phyloP scores from a whole-genome alignment of 2,329 filamentous ascomycete genomes.

The Xylaria sp. region DNA sequence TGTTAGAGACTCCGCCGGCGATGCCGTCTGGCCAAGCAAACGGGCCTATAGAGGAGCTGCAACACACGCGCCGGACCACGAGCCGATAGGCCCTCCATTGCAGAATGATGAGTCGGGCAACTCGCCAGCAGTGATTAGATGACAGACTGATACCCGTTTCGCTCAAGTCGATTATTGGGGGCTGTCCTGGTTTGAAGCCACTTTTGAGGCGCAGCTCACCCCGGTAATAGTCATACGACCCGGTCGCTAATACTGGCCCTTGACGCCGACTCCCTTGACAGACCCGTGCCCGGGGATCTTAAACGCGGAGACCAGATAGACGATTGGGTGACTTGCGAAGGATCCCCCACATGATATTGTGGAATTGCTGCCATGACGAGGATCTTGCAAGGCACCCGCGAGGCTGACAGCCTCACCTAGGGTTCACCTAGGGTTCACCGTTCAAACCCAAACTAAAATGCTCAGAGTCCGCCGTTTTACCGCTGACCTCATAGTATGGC shows the following conservation, averaged over 20 bases:
- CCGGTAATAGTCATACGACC: conserved; percentile 40
- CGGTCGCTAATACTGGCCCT: conserved; percentile 36
- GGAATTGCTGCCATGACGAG: conserved; percentile 18
- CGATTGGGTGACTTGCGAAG: conserved; percentile 51
- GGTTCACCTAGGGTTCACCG: conserved; percentile 22
- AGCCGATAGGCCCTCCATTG: conserved; percentile 28
- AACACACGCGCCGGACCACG: conserved; percentile 22
- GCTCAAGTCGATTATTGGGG: conserved; percentile 20
- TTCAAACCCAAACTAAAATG: conserved; percentile 14
- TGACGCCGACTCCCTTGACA: conserved; percentile 14
- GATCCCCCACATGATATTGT: conserved; percentile 26
- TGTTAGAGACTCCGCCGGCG: conserved; percentile 47
- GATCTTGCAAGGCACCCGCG: conserved; percentile 34
- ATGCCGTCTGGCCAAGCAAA: conserved; percentile 40
- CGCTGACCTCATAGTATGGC: conserved; percentile 16
- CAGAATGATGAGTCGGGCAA: conserved; percentile 14
- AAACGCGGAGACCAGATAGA: conserved; percentile 37
- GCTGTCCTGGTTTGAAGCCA: conserved; percentile 41
- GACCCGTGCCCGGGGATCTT: conserved; percentile 18
- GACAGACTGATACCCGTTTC: conserved; percentile 14
- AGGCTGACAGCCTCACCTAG: conserved; percentile 38
- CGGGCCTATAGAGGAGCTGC: conserved; percentile 25
- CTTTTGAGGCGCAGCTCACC: conserved; percentile 45
- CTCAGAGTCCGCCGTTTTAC: conserved; percentile 9
- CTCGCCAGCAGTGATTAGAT: conserved; percentile 20